These are phyloP conservation scores for Rhipidocladum racemiflorum DNA, from an alignment of 176 grass and related monocot species.

Conservation along the genomic window DNA sequence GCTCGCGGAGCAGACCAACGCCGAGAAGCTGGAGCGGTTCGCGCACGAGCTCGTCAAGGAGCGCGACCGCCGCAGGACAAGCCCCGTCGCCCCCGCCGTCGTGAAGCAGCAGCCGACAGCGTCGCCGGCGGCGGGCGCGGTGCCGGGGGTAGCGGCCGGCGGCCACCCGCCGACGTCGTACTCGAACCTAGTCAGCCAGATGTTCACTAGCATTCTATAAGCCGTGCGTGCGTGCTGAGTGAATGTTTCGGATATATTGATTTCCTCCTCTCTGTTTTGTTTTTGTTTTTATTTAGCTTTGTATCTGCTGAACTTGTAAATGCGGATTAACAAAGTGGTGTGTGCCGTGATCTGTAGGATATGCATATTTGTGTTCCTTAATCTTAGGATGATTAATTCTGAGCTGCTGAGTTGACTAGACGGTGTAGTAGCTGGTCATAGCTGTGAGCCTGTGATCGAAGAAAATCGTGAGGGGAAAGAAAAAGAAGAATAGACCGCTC, in stretches of 20 bases:
- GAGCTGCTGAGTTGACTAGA: slow-evolving; percentile 22
- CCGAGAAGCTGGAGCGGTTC: slow-evolving; percentile 76
- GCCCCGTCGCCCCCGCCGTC: slow-evolving; percentile 14
- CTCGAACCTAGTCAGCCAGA: slow-evolving; percentile 68
- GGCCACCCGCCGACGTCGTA: slow-evolving; percentile 42
- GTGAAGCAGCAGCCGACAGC: slow-evolving; percentile 37
- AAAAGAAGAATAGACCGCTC: background rate
- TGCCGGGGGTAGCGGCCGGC: background rate
- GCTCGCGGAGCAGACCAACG: slow-evolving; percentile 73
- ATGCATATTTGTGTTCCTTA: background rate
- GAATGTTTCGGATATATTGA: slow-evolving; percentile 6
- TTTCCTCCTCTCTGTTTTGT: background rate
- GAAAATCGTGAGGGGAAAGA: background rate
- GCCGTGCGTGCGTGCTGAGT: background rate
- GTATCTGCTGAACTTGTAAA: slow-evolving; percentile 32
- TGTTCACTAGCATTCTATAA: slow-evolving; percentile 75
- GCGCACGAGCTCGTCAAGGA: slow-evolving; percentile 77
- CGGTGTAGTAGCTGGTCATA: background rate
- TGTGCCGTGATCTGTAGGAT: slow-evolving; percentile 4
- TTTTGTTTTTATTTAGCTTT: background rate
- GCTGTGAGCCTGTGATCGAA: background rate
- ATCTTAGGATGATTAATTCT: background rate
- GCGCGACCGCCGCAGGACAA: slow-evolving; percentile 49
- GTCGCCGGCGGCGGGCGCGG: background rate
- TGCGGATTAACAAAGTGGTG: slow-evolving; percentile 32